A percentile compares a stretch with the other conserved stretches of the same genome.
Evolutionary conservation across 306 rosid species (phyloP).

Genomic region (Pyrus betulifolia): DNA sequence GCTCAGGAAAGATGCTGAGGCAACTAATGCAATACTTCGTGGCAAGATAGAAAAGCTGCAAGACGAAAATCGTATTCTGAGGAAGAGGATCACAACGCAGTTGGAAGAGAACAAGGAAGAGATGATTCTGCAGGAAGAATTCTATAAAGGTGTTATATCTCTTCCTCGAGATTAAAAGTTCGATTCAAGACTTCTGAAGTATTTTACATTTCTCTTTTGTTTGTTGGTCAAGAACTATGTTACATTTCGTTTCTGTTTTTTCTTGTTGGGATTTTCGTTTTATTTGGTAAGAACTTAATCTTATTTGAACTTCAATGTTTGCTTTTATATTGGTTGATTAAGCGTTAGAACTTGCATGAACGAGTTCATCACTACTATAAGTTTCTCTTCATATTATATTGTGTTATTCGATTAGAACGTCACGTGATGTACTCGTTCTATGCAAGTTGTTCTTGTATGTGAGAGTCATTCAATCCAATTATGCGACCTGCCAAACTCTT

Average conservation of each 20-base stretch:
- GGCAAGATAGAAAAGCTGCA: slow-evolving; percentile 30
- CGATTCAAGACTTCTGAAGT: not conserved
- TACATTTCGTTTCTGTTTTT: not conserved
- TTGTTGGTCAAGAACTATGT: not conserved
- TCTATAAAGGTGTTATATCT: not conserved
- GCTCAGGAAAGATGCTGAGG: slow-evolving; percentile 23
- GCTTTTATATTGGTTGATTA: not conserved
- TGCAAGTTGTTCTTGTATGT: too few relatives aligned
- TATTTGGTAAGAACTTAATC: not conserved
- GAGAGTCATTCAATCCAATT: too few relatives aligned
- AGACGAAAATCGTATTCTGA: slow-evolving; percentile 30
- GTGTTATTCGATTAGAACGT: accelerated
- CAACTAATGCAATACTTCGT: slow-evolving; percentile 22
- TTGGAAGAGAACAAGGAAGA: slow-evolving; percentile 25
- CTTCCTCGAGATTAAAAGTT: not conserved
- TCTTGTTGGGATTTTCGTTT: not conserved
- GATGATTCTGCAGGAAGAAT: slow-evolving; percentile 9
- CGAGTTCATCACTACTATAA: too few relatives aligned
- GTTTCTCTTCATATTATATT: too few relatives aligned
- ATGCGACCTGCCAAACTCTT: not conserved
- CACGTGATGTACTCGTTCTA: too few relatives aligned
- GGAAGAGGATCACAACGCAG: slow-evolving; percentile 26
- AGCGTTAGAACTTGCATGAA: not conserved
- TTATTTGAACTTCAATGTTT: not conserved
- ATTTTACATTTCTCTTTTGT: not conserved